phyloP scores from a whole-genome alignment of 2,329 filamentous ascomycete genomes.

The Ophiostoma pallidulum region DNA sequence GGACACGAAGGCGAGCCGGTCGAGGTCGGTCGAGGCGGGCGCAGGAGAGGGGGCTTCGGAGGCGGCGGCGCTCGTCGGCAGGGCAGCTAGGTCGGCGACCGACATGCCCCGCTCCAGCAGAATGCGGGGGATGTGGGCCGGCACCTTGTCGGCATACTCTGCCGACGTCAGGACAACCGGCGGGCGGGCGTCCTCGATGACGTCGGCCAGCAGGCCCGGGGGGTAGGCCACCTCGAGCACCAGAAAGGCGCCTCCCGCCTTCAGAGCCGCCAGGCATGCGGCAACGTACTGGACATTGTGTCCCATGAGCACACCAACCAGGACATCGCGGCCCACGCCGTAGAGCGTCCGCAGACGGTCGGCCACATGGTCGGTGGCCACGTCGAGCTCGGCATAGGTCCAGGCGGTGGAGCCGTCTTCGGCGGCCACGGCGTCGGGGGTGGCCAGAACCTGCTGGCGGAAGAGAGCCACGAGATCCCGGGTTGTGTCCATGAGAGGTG shows the following conservation, averaged over 20 bases:
- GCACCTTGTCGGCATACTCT: slow-evolving; percentile 56
- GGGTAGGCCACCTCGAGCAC: slow-evolving; percentile 75
- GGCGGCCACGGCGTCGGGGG: slow-evolving; percentile 60
- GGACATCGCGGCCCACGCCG: slow-evolving; percentile 61
- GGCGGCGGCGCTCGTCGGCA: slow-evolving; percentile 3
- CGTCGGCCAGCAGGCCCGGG: slow-evolving; percentile 61
- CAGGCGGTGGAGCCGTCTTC: slow-evolving; percentile 59
- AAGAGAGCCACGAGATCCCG: slow-evolving; percentile 69
- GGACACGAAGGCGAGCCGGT: slow-evolving; percentile 68
- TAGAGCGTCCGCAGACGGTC: slow-evolving; percentile 48
- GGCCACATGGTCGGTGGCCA: slow-evolving; percentile 55
- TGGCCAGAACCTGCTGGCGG: slow-evolving; percentile 54
- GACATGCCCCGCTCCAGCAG: slow-evolving; percentile 42
- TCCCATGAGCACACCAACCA: slow-evolving; percentile 67
- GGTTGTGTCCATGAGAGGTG: slow-evolving; percentile 48
- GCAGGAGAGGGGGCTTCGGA: slow-evolving; percentile 41
- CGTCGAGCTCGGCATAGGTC: slow-evolving; percentile 65
- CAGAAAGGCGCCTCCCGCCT: slow-evolving; percentile 70
- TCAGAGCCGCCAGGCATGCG: slow-evolving; percentile 66
- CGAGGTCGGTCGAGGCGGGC: slow-evolving; percentile 60
- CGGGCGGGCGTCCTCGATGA: slow-evolving; percentile 65
- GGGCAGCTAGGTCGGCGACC: not conserved
- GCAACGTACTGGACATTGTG: slow-evolving; percentile 73
- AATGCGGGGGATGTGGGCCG: slow-evolving; percentile 53
- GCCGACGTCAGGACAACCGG: slow-evolving; percentile 60